Evolutionary conservation across 2,329 filamentous ascomycete genomes (phyloP), one percentile per base, ranked within the genome.

Genomic region (Paracamarosporium sp.): DNA sequence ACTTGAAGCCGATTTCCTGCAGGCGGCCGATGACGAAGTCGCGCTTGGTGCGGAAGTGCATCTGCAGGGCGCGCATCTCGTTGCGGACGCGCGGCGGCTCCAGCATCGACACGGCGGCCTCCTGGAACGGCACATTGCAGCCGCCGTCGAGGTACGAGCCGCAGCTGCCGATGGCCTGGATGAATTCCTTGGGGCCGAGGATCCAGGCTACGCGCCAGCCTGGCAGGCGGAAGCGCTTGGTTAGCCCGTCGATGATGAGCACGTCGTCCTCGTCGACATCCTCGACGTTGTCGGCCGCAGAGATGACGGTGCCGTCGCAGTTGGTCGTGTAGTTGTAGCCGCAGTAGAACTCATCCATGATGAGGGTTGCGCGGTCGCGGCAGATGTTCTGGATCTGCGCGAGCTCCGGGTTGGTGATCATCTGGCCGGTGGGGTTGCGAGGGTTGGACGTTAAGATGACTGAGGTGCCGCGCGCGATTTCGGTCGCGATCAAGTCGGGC

Each of bases 171-270:
- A 97, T 93, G 28, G 94, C 93, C 77, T 91, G 89, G 80, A 97
- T 92, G 79, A 97, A 98, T 70, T 97, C 93, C 82, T 97, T 97
- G 64, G 94, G 94, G 1, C 94, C 94, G 54, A 98, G 77, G 66
- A 98, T 93, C 94, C 94, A 98, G 6, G 94, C 93, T 41, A 98
- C 93, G 75, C 94, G 90, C 93, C 94, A 98, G 60, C 94, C 94
- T 1, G 94, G 94, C 30, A 98, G 88, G 66, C 94, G 89, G 86
- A 98, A 98, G 61, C 94, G 90, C 85, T 98, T 98, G 68, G 94
- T 98, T 25, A 98, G 85, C 48, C 94, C 94, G 74, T 98, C 94
- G 64, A 98, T 94, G 76, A 98, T 91, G 63, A 98, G 86, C 1
- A 98, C 93, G 71, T 96, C 92, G 78, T 79, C 76, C 50, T 77